These are phyloP conservation scores for Osmanthus fragrans DNA, from an alignment of 257 asterid species.

Conservation along the genomic window DNA sequence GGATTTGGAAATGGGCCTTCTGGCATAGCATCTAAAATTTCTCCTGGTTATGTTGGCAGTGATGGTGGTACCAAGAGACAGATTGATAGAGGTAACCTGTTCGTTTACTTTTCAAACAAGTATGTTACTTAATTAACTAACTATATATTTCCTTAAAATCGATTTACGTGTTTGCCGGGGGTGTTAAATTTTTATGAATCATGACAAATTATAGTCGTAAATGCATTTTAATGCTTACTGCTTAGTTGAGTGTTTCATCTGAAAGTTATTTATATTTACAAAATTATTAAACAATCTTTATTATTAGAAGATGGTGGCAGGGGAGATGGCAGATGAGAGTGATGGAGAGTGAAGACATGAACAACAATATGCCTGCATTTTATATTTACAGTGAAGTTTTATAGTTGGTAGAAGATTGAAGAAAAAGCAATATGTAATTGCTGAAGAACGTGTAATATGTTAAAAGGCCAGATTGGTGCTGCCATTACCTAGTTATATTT, in stretches of 20 bases:
- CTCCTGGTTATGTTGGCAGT: conserved; percentile 29
- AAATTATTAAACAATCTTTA: too few relatives aligned
- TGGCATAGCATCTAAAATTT: conserved; percentile 22
- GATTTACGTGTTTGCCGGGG: neutral
- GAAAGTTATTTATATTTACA: neutral
- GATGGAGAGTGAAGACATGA: too few relatives aligned
- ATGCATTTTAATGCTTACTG: neutral
- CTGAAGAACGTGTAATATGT: too few relatives aligned
- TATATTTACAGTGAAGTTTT: too few relatives aligned
- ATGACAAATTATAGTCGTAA: neutral
- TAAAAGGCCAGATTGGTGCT: too few relatives aligned
- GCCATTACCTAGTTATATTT: too few relatives aligned
- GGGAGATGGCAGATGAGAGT: too few relatives aligned
- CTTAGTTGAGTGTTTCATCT: neutral
- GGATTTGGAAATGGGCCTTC: conserved; percentile 21
- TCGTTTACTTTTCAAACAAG: conserved; percentile 1
- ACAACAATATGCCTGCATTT: too few relatives aligned
- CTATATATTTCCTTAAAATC: conserved; percentile 4
- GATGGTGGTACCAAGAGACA: conserved; percentile 29
- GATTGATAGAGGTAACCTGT: conserved; percentile 25
- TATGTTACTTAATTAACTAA: neutral
- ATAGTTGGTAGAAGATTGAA: too few relatives aligned
- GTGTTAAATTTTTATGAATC: neutral
- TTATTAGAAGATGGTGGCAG: too few relatives aligned
- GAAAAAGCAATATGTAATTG: too few relatives aligned